Evolutionary conservation across 805 yeast species (phyloP), one percentile per base, ranked within the genome.

Genomic region (Candida nemodendra): DNA sequence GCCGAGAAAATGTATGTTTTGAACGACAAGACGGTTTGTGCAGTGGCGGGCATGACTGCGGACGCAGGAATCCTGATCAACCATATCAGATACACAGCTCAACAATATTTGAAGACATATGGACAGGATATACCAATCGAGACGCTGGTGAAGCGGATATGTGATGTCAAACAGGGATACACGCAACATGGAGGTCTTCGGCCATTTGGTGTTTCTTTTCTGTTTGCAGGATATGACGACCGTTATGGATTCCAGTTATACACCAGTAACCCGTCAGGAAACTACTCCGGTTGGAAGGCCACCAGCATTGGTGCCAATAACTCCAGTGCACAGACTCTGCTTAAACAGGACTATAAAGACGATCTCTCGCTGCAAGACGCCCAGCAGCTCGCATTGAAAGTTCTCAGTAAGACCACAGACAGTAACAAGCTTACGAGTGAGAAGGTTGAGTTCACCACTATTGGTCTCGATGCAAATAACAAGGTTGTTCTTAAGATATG

Each of bases 161-260:
- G 97, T 68, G 95, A 93, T 65, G 77, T 87, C 46, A 93, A 93
- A 65, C 99, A 93, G 63, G 96, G 98, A 9, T 93, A 93, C 64
- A 93, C 99, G 6, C 99, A 93, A 65, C 95, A 86, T 59, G 99
- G 99, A 59, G 99, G 99, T 25, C 75, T 93, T 56, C 83, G 99
- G 65, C 99, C 99, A 15, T 93, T 89, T 62, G 99, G 99, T 56
- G 99, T 93, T 27, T 84, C 95, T 36, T 90, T 93, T 65, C 77
- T 93, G 44, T 93, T 86, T 58, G 99, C 98, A 5, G 99, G 99
- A 6, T 84, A 81, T 57, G 99, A 93, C 61, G 91, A 88, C 37
- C 69, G 87, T 55, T 82, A 81, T 54, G 89, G 89, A 22, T 93
- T 84, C 71, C 99, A 93, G 64, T 71, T 93, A 50, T 93, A 82